Evolutionary conservation across 2,329 filamentous ascomycete species (phyloP).

Genomic region (Botrytis pseudocinerea): DNA sequence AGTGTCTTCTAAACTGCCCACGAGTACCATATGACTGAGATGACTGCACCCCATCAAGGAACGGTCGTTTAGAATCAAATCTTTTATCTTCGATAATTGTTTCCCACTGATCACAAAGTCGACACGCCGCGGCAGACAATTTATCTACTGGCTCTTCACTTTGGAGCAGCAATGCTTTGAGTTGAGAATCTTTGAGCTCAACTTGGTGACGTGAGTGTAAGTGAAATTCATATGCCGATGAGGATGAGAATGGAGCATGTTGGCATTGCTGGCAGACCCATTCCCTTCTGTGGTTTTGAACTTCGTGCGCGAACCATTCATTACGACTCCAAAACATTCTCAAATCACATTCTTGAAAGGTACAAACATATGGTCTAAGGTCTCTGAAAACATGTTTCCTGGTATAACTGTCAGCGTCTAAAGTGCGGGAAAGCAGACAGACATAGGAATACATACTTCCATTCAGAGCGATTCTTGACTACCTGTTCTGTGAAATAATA

Average conservation of each 20-base stretch:
- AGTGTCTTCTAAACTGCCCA: constrained; percentile 30
- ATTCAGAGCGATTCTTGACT: constrained; percentile 29
- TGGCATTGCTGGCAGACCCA: constrained; percentile 37
- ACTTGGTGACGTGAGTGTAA: constrained; percentile 26
- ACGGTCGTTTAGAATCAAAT: constrained; percentile 20
- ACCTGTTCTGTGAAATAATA: constrained; percentile 33
- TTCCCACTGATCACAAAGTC: constrained; percentile 41
- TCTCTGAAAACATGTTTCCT: constrained; percentile 41
- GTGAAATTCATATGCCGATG: constrained; percentile 27
- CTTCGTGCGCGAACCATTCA: constrained; percentile 42
- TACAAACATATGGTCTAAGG: constrained; percentile 43
- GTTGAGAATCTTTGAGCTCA: constrained; percentile 22
- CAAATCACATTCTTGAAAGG: constrained; percentile 39
- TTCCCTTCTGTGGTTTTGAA: constrained; percentile 38
- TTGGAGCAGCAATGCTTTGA: constrained; percentile 32
- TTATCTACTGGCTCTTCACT: constrained; percentile 32
- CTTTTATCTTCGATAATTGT: constrained; percentile 23
- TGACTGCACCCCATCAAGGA: constrained; percentile 22
- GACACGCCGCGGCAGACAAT: constrained; percentile 36
- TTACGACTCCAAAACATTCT: constrained; percentile 38
- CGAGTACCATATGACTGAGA: constrained; percentile 27
- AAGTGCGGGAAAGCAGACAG: neutral
- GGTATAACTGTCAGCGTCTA: neutral
- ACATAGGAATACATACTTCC: constrained; percentile 29
- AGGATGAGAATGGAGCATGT: constrained; percentile 22